Conservation (phyloP, 2,329 filamentous ascomycete genomes). For the Aspergillus sp. region DNA sequence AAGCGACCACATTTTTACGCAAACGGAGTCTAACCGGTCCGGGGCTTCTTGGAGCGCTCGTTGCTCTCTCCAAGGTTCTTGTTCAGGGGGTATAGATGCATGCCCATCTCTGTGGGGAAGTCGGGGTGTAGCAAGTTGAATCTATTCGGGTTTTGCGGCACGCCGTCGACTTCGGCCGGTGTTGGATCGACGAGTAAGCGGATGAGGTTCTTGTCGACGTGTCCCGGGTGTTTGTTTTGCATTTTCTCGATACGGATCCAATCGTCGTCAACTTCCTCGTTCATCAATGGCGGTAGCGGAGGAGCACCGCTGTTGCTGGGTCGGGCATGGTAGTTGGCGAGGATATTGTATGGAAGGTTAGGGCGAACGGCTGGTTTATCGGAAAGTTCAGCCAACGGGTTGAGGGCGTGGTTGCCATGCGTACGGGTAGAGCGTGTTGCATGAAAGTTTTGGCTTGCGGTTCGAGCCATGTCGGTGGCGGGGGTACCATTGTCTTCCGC, state of each 20-base stretch:
- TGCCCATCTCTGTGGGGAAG: conserved; percentile 48
- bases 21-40: conserved; percentile 11
- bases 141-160: conserved; percentile 37
- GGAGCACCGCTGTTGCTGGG: conserved; percentile 48
- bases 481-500: conserved; percentile 48
- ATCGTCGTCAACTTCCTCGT: conserved; percentile 54
- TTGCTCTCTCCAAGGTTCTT: conserved; percentile 19
- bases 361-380: conserved; percentile 53
- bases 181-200: conserved; percentile 43
- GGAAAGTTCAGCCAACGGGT: conserved; percentile 61
- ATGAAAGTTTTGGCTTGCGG: conserved; percentile 60
- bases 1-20: neutral
- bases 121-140: conserved; percentile 50
- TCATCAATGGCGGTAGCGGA: conserved; percentile 48
- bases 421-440: conserved; percentile 59
- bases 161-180: conserved; percentile 35
- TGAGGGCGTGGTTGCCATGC: conserved; percentile 57
- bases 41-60: conserved; percentile 23
- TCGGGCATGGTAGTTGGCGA: conserved; percentile 51
- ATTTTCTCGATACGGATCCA: conserved; percentile 47
- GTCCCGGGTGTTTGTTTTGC: conserved; percentile 42
- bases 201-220: conserved; percentile 48
- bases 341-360: conserved; percentile 51
- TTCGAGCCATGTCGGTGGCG: conserved; percentile 64
- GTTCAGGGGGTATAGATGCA: conserved; percentile 47